Evolutionary conservation across 257 asterid genomes (phyloP), one percentile per base, ranked within the genome.

Genomic region (Echites panduratus): DNA sequence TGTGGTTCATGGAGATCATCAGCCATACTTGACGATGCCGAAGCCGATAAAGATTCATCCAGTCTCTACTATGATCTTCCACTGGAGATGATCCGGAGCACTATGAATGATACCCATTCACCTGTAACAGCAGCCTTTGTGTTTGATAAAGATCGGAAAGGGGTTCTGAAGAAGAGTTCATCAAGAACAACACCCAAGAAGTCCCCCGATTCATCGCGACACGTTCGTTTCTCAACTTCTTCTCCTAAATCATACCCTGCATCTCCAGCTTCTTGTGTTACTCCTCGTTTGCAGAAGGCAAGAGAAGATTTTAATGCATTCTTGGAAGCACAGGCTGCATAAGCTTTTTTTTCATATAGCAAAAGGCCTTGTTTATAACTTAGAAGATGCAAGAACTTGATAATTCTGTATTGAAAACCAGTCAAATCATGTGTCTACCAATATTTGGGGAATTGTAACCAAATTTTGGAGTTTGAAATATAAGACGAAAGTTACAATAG

Each of bases 1-100:
- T 93, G 97, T 52, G 96, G 90, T 47, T 90, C 96, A 0, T 87
- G 96, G 95, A 83, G 90, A 54, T 90, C 95, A 67, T 86, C 94
- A 0, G 83, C 85, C n/a, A 56, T 85, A 65, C 75, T 83, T n/a
- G 84, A 81, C 7, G 77, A 49, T 59, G 71, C 57, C 5, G 93
- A 83, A 22, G 85, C 69, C 3, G 86, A 62, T 73, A 79, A 50
- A 68, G 77, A 76, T 41, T 47, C 70, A 0, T 82, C 94, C 6
- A 85, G 53, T 68, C 86, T 83, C 76, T 90, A 87, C 80, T 93
- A 86, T 38, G 98, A 93, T 80, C 89, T 93, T 38, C 98, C 98
- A 2, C 54, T 90, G 32, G 98, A 93, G 85, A 79, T 89, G 58
- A 90, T 93, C 5, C 84, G 93, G 7, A 78, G 83, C 75, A 77